Evolutionary conservation across 371 early-diverging fungal species (phyloP), one percentile per base, ranked within the genome.

Genomic region (Apophysomyces elegans): DNA sequence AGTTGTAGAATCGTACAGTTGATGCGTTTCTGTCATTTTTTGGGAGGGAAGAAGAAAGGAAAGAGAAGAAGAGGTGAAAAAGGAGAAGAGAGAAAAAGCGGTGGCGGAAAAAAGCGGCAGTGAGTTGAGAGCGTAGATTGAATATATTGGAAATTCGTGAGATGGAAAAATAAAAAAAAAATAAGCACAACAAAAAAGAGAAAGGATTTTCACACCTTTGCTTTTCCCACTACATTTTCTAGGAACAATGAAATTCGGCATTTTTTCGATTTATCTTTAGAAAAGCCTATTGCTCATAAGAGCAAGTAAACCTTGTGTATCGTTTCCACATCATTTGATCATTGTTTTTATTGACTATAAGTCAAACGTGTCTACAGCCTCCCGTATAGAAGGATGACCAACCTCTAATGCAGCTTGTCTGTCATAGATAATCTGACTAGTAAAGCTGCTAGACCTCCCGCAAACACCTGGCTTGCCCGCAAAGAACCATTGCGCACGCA

Each of bases 401-500:
- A 61, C 57, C 8, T 57, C 47, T 21, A 56, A 45, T 14, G 65
- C 62, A 26, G 58, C 61, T 16, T 44, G 35, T 11, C 72, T 64
- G 36, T 67, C 68, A 5, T 58, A 57, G 44, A 44, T 50, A 45
- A 82, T 82, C 26, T 76, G 74, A 1, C 61, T 62, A 1, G 84
- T 83, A 59, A 83, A 83, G 11, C 76, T 79, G 39, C 78, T 79
- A 9, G 65, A 47, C 58, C 76, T 78, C 1, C 75, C 84, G 56
- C 84, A 83, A 1, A 76, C 71, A 14, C 65, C 69, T 2, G 79
- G 77, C 35, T 74, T 59, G 4, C 84, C 84, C 12, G 79, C 81
- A 57, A 77, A 74, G 56, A 83, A 83, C 73, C 76, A 76, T 12
- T 79, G 73, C 4, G 84, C 75, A 8, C 71, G 67, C 71, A 83